Conservation (phyloP, 2,329 filamentous ascomycete genomes). For the Rutstroemia sp. region DNA sequence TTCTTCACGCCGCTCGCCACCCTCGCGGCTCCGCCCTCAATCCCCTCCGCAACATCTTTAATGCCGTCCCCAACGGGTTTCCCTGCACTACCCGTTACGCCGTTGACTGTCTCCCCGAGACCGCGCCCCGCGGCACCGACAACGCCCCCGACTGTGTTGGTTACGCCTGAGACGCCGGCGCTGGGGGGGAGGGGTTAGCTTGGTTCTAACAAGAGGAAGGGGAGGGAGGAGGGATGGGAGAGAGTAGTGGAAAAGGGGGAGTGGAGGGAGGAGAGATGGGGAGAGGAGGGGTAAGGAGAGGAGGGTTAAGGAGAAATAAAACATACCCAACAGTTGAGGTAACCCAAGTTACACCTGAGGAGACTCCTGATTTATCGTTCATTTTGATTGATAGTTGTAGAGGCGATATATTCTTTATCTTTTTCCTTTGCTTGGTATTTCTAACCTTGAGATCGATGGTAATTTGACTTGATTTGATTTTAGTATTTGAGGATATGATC, state of each 20-base stretch:
- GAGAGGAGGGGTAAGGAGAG: too few relatives aligned
- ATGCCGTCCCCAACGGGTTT: slow-evolving; percentile 23
- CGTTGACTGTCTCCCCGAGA: slow-evolving; percentile 21
- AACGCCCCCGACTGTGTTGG: slow-evolving; percentile 19
- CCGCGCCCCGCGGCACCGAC: slow-evolving; percentile 21
- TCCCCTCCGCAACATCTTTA: slow-evolving; percentile 19
- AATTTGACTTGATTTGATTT: too few relatives aligned
- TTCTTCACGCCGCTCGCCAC: slow-evolving; percentile 21
- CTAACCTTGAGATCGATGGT: neutral
- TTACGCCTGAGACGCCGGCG: slow-evolving; percentile 16
- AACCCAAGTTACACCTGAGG: slow-evolving; percentile 15
- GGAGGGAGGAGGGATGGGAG: neutral
- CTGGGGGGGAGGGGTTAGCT: slow-evolving; percentile 3
- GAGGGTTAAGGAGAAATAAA: too few relatives aligned
- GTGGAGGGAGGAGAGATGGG: too few relatives aligned
- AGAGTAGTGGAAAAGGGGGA: too few relatives aligned
- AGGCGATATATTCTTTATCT: neutral
- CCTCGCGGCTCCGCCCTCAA: slow-evolving; percentile 19
- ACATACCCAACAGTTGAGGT: slow-evolving; percentile 15
- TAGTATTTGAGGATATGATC: too few relatives aligned
- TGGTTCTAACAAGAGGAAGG: too few relatives aligned
- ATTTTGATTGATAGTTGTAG: neutral
- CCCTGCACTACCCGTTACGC: slow-evolving; percentile 17
- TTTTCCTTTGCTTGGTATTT: neutral
- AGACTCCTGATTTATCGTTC: slow-evolving; percentile 14